Conservation (phyloP, 352 stramenopile genomes). For the Blastocystis hominis region DNA sequence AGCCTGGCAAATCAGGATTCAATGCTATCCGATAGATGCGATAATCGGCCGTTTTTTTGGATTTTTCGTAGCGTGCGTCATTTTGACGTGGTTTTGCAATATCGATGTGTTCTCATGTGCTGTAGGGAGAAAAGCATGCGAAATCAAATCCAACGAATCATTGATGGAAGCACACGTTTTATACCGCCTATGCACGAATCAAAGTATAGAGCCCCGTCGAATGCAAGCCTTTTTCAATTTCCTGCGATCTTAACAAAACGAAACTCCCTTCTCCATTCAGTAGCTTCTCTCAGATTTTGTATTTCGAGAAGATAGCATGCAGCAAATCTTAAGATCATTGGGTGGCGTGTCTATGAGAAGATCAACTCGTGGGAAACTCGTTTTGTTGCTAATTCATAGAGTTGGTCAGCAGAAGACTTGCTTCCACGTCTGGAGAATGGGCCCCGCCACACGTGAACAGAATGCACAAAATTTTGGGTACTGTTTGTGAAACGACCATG, state of each 20-base stretch:
- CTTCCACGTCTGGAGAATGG: neutral
- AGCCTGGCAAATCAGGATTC: constrained; percentile 1
- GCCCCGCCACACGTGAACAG: constrained; percentile 20
- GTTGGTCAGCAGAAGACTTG: constrained; percentile 7
- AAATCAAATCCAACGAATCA: too few relatives aligned
- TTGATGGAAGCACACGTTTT: too few relatives aligned
- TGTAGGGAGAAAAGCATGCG: too few relatives aligned
- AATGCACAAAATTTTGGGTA: constrained; percentile 34
- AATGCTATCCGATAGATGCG: neutral
- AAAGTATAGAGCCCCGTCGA: too few relatives aligned
- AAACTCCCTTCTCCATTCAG: constrained; percentile 25
- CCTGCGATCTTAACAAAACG: neutral
- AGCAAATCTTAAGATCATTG: constrained; percentile 21
- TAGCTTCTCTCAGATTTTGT: neutral
- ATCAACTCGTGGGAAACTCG: neutral
- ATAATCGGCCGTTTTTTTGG: neutral
- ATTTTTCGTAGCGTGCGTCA: neutral
- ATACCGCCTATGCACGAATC: too few relatives aligned
- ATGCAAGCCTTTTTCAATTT: too few relatives aligned
- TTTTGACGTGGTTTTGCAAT: too few relatives aligned
- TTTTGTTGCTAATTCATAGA: neutral
- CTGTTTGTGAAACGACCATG: constrained; percentile 38
- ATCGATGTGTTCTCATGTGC: too few relatives aligned
- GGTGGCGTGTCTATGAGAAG: neutral
- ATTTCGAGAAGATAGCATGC: constrained; percentile 5